Base-by-base conservation (phyloP, 2,329 filamentous ascomycete species). In the Beauveria pseudobassiana region DNA sequence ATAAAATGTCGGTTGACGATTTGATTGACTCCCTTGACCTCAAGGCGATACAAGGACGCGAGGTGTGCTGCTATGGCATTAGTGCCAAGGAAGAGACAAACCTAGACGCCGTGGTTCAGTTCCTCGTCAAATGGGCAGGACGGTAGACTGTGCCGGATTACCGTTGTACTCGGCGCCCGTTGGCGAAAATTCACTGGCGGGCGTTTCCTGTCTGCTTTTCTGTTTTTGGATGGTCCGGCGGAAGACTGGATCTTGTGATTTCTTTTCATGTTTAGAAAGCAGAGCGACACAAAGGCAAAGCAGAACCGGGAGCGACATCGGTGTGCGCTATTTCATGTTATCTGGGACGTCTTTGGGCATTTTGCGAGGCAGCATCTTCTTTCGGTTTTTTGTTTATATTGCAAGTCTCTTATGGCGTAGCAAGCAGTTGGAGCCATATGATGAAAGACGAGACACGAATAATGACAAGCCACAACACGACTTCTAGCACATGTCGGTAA, bases 1-100 rank as follows among this genome's bases (percentile, higher is more conserved):
- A 91, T 71, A 96, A 93, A 76, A 79, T 97, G 65, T 90, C 89
- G 34, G 93, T 98, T 48, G 95, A 99, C 73, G 92, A 98, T 75
- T 78, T 99, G 72, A 98, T 99, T 77, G 93, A 96, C 64, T 88
- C 88, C 65, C 83, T 99, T 76, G 88, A 96, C 69, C 83, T 99
- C 62, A 96, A 95, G 74, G 86, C 85, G 68, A 92, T 99, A 73
- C 89, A 87, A 63, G 88, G 91, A 70, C 90, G 95, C 61, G 95
- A 99, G 76, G 93, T 99, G 68, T 96, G 91, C 78, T 98, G 95
- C 78, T 99, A 99, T 76, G 93, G 93, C 64, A 97, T 99, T 78
- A 97, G 93, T 74, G 95, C 93, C 64, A 98, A 98, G 76, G 93
- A 98, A 74, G 95, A 99, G 78, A 99, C 93, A 62, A 99, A 99